Evolutionary conservation across 257 asterid species (phyloP), one percentile per base, ranked within the genome.

Genomic region (Craterostigma plantagineum): DNA sequence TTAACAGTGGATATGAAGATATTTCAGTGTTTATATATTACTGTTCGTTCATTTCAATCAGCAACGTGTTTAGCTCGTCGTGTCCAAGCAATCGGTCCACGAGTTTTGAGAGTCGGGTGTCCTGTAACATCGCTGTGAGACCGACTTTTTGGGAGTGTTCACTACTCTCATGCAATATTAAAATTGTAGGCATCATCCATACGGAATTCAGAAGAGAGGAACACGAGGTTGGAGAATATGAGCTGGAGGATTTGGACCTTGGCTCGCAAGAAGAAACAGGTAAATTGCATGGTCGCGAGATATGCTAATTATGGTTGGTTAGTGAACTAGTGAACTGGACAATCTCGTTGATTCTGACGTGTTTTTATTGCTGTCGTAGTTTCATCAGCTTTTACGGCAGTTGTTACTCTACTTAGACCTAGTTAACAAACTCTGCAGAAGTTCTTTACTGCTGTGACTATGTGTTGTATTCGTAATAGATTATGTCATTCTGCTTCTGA

Each of bases 141-240:
- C 14, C 8, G 33, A 7, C 10, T 57, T 10, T 42, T 38, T n/a
- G 34, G 41, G 49, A 11, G 43, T 52, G 51, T 18, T 34, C 35
- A 34, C 41, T 17, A 8, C 33, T 14, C 46, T 39, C n/a, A 34
- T 4, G 17, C 52, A 23, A 16, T 13, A 50, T 34, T 27, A 10
- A 33, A 16, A 27, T 11, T 49, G 44, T 45, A 79, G 93, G 93
- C 93, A 18, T 64, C 78, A 35, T 43, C 93, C 7, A 76, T 67
- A 39, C 71, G 75, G 48, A 77, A 70, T 62, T 70, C 92, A 0
- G 77, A 75, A 75, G 92, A 79, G 78, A 64, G 92, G 57, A 75
- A 79, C 43, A 75, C 87, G 16, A 72, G 92, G 55, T 52, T 79
- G 70, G 92, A 79, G 71, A 79, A 79, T 53, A 79, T 79, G 92